Evolutionary conservation across 805 yeast species (phyloP).

Genomic region (Nakazawaea wyomingensis): DNA sequence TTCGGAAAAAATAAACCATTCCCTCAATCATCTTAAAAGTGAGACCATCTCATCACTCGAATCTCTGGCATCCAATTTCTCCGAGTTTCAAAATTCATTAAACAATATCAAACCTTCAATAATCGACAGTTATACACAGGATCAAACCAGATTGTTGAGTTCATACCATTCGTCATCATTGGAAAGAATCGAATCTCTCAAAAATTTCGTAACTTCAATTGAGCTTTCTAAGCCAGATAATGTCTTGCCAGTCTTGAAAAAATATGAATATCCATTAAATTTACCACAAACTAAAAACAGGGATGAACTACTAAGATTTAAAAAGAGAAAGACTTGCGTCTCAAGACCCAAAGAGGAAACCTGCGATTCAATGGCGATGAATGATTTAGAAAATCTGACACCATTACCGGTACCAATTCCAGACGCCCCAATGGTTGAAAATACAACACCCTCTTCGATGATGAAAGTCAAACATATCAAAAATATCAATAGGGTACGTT

Average conservation of each 20-base stretch:
- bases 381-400: constrained; percentile 4
- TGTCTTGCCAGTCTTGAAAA: not conserved
- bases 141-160: not conserved
- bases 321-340: not conserved
- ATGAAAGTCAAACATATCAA: constrained; percentile 1
- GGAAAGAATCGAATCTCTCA: not conserved
- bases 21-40: not conserved
- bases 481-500: not conserved
- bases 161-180: not conserved
- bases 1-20: not conserved
- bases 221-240: not conserved
- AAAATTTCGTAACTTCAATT: not conserved
- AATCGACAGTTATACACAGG: not conserved
- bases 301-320: constrained; percentile 1
- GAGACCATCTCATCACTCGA: not conserved
- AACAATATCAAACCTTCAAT: constrained; percentile 2
- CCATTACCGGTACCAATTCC: constrained; percentile 10
- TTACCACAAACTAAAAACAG: constrained; percentile 1
- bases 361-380: not conserved
- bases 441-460: constrained; percentile 9
- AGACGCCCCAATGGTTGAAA: constrained; percentile 7
- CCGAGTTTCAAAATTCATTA: not conserved
- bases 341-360: not conserved
- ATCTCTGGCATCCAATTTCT: not conserved
- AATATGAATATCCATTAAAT: constrained; percentile 1